Evolutionary conservation across 2,329 filamentous ascomycete genomes (phyloP).

Genomic region (Pyricularia sp.): DNA sequence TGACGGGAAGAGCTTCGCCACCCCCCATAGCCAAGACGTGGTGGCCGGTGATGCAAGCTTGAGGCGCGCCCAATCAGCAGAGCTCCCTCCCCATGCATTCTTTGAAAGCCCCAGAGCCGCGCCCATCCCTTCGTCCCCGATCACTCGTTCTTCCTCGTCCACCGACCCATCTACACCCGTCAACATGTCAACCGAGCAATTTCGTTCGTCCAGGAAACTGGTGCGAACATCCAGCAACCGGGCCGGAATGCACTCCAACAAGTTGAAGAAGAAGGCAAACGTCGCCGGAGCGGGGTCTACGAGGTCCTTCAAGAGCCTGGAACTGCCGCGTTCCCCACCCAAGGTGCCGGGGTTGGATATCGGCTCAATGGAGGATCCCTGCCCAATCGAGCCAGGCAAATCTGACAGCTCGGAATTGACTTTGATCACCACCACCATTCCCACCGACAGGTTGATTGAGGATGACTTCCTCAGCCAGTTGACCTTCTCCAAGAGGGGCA

Average conservation of each 20-base stretch:
- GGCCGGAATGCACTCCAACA: slow-evolving; percentile 3
- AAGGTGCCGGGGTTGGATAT: slow-evolving; percentile 10
- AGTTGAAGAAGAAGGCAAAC: slow-evolving; percentile 6
- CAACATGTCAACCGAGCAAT: not conserved
- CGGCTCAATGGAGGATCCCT: slow-evolving; percentile 1
- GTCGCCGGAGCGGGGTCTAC: not conserved
- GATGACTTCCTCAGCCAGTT: slow-evolving; percentile 47
- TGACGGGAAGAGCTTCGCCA: slow-evolving; percentile 12
- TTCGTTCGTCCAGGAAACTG: slow-evolving; percentile 8
- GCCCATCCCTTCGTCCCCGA: slow-evolving; percentile 8
- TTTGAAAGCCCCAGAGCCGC: slow-evolving; percentile 7
- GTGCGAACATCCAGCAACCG: slow-evolving; percentile 7
- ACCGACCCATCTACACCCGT: slow-evolving; percentile 5
- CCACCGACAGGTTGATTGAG: slow-evolving; percentile 45
- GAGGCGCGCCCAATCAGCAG: slow-evolving; percentile 6
- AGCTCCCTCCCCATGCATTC: slow-evolving; percentile 6
- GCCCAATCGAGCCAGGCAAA: not conserved
- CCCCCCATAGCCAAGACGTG: not conserved
- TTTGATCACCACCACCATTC: slow-evolving; percentile 47
- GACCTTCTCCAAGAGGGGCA: slow-evolving; percentile 54
- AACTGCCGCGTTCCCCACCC: slow-evolving; percentile 13
- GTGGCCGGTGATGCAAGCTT: slow-evolving; percentile 10
- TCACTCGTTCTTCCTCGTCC: slow-evolving; percentile 7
- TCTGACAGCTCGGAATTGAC: slow-evolving; percentile 23
- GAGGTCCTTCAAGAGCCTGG: not conserved